Base-by-base conservation (phyloP, 495 filamentous ascomycete genomes). In the Annulohypoxylon moriforme region DNA sequence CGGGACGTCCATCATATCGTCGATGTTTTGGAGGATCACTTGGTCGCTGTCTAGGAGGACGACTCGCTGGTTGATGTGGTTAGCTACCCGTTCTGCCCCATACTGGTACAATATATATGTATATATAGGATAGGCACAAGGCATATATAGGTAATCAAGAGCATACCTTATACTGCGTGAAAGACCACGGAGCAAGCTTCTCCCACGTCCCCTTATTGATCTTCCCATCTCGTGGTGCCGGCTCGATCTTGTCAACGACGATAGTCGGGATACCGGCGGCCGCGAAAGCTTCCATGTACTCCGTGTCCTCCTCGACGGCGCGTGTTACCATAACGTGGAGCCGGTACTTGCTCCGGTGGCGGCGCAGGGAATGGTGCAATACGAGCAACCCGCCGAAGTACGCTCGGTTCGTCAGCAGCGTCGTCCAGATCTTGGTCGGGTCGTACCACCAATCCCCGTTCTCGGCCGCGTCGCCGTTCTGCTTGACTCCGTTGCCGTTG, bases 11-110 rank as follows among this genome's bases (percentile, higher is more conserved):
- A 82, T 82, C 75, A 83, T 77, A 29, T 82, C 73, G 52, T 82
- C 81, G 67, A 81, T 81, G 60, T 81, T 81, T 31, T 78, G 68
- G 11, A 80, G 76, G 42, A 82, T 77, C 50, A 80, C 66, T 40
- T 83, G 78, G 65, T 81, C 80, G 64, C 76, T 79, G 61, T 81
- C 77, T 9, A 80, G 79, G 14, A 82, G 78, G 40, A 82, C 80
- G 46, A 82, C 77, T 13, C 80, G 74, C 79, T 81, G 49, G 27
- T 6, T 14, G 2, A 9, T 18, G 2, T 1, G 0, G 29, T 67
- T 33, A 67, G 69, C 29, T 11, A 6, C 47, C 1, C 4, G 4
- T 10, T 63, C 18, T 33, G 6, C 13, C 3, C 6, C 18, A 47
- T 11, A 27, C 22, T 3, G 25, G n/a, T n/a, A n/a, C n/a, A n/a